These are phyloP conservation scores for Fusarium transvaalense DNA, from an alignment of 2,329 filamentous ascomycete species.

Conservation along the genomic window DNA sequence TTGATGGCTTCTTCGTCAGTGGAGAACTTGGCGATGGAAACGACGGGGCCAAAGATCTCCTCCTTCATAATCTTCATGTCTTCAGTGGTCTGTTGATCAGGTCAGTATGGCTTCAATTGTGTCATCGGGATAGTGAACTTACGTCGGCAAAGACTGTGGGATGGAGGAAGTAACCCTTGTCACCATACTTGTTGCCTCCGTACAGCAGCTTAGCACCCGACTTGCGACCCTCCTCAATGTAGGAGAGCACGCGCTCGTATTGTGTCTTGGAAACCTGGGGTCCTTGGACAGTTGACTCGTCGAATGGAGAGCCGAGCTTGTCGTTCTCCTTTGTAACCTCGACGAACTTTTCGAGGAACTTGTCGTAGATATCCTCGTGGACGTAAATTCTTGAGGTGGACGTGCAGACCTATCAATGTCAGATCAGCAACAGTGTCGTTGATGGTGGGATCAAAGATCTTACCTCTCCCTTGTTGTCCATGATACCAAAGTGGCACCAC, in stretches of 20 bases:
- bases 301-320: conserved; percentile 72
- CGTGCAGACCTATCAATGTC: conserved; percentile 62
- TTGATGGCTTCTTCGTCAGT: conserved; percentile 44
- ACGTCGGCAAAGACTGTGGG: conserved; percentile 49
- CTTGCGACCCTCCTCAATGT: conserved; percentile 73
- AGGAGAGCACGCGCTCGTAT: conserved; percentile 73
- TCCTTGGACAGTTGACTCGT: conserved; percentile 72
- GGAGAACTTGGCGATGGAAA: conserved; percentile 46
- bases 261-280: conserved; percentile 75
- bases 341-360: conserved; percentile 69
- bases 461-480: conserved; percentile 70
- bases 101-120: conserved; percentile 41
- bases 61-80: conserved; percentile 49
- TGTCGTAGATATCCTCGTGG: conserved; percentile 67
- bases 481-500: conserved; percentile 54
- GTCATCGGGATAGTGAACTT: not conserved
- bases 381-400: conserved; percentile 71
- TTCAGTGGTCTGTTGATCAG: conserved; percentile 35
- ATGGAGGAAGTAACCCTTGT: conserved; percentile 47
- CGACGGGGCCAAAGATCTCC: conserved; percentile 51
- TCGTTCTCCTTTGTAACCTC: conserved; percentile 62
- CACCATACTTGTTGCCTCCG: conserved; percentile 45
- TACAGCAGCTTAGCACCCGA: conserved; percentile 70
- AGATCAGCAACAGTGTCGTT: not conserved
- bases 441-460: fast-evolving